Evolutionary conservation across 78 protist genomes (phyloP).

Genomic region (Dictyostelium firmibasis): DNA sequence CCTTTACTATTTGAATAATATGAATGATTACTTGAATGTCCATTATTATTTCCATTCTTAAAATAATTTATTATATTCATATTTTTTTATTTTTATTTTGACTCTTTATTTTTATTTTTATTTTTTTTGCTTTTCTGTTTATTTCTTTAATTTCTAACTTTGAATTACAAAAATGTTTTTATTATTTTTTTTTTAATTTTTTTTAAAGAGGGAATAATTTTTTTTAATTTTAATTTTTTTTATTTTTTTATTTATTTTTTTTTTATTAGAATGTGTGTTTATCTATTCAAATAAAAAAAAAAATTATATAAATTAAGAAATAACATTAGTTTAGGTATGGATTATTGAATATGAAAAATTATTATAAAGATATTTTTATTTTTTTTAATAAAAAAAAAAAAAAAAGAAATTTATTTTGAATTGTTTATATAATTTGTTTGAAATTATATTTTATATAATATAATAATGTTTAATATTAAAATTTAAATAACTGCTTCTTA

Average conservation of each 20-base stretch:
- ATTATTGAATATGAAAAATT: background rate
- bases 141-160: background rate
- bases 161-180: background rate
- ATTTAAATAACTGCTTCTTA: no score
- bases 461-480: background rate
- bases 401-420: background rate
- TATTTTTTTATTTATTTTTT: background rate
- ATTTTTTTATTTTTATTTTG: background rate
- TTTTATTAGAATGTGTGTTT: background rate
- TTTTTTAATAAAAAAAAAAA: no score
- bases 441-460: no score
- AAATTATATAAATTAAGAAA: background rate
- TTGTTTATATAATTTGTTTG: background rate
- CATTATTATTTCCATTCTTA: constrained; percentile 45
- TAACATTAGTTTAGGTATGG: background rate
- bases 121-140: background rate
- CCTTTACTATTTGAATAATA: background rate
- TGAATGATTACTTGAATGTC: background rate
- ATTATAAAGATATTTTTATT: background rate
- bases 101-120: background rate
- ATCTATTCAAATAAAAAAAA: background rate
- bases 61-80: constrained; percentile 65
- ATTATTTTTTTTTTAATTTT: background rate
- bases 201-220: background rate
- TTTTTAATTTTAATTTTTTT: no score